Evolutionary conservation across 2,329 filamentous ascomycete species (phyloP).

Genomic region (Apiospora marii): DNA sequence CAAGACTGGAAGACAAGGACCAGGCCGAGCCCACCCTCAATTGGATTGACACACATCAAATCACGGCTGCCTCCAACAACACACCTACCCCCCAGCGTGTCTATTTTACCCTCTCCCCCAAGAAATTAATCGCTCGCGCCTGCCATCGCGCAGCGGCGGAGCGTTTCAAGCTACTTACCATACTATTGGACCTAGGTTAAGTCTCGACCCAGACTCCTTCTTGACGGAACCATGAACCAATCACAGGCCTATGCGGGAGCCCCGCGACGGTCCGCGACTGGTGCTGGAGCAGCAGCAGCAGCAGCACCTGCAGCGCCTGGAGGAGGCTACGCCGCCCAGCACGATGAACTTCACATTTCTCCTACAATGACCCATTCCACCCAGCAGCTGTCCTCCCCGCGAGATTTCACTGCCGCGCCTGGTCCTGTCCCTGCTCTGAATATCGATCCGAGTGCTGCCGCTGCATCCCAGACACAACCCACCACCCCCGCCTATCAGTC

Average conservation of each 20-base stretch:
- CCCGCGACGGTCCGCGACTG: conserved; percentile 42
- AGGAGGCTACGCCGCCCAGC: conserved; percentile 40
- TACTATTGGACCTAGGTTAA: conserved; percentile 16
- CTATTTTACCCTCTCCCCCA: not conserved
- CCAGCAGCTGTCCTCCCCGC: conserved; percentile 39
- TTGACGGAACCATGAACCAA: conserved; percentile 46
- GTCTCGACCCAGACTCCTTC: conserved; percentile 12
- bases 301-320: not conserved
- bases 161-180: not conserved
- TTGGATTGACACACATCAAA: not conserved
- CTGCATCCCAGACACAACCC: conserved; percentile 28
- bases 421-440: conserved; percentile 55
- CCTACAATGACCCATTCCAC: conserved; percentile 53
- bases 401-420: conserved; percentile 34
- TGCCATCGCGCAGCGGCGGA: conserved; percentile 20
- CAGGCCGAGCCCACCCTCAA: not conserved
- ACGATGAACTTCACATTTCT: conserved; percentile 64
- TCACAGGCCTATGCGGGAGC: conserved; percentile 45
- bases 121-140: conserved; percentile 15
- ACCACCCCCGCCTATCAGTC: conserved; percentile 49
- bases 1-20: not conserved
- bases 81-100: not conserved
- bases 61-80: not conserved
- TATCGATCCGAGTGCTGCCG: conserved; percentile 41
- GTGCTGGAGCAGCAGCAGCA: not conserved